Evolutionary conservation across 495 filamentous ascomycete species (phyloP).

Genomic region (Oleoguttula mirabilis): DNA sequence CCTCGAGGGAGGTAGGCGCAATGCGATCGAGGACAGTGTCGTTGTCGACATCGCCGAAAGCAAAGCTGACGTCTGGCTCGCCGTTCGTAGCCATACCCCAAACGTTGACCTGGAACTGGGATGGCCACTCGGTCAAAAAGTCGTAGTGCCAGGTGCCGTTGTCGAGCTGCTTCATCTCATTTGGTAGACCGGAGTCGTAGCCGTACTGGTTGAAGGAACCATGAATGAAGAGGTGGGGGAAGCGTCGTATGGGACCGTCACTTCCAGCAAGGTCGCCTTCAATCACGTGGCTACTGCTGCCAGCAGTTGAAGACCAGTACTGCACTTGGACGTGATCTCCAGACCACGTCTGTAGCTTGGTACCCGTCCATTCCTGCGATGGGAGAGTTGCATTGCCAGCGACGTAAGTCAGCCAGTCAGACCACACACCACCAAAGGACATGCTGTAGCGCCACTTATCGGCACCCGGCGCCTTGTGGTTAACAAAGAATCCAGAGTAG

Average conservation of each 20-base stretch:
- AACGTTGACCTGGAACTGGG: slow-evolving; percentile 50
- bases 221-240: slow-evolving; percentile 54
- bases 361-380: slow-evolving; percentile 47
- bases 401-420: slow-evolving; percentile 46
- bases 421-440: slow-evolving; percentile 50
- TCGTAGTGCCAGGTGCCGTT: slow-evolving; percentile 49
- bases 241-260: slow-evolving; percentile 34
- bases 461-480: slow-evolving; percentile 52
- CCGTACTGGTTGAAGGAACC: slow-evolving; percentile 58
- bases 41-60: slow-evolving; percentile 50
- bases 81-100: slow-evolving; percentile 61
- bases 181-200: slow-evolving; percentile 51
- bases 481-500: slow-evolving; percentile 32
- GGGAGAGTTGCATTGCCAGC: slow-evolving; percentile 35
- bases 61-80: slow-evolving; percentile 45
- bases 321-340: slow-evolving; percentile 56
- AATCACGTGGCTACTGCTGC: slow-evolving; percentile 53
- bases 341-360: slow-evolving; percentile 48
- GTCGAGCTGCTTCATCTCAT: slow-evolving; percentile 40
- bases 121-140: slow-evolving; percentile 55
- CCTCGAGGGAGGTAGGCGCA: slow-evolving; percentile 46
- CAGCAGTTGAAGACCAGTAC: slow-evolving; percentile 54
- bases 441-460: slow-evolving; percentile 53
- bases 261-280: slow-evolving; percentile 45
- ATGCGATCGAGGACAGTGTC: slow-evolving; percentile 53